Conservation (phyloP, 225 moss, liverwort and hornwort species). For the Physcomitrellopsis africana region DNA sequence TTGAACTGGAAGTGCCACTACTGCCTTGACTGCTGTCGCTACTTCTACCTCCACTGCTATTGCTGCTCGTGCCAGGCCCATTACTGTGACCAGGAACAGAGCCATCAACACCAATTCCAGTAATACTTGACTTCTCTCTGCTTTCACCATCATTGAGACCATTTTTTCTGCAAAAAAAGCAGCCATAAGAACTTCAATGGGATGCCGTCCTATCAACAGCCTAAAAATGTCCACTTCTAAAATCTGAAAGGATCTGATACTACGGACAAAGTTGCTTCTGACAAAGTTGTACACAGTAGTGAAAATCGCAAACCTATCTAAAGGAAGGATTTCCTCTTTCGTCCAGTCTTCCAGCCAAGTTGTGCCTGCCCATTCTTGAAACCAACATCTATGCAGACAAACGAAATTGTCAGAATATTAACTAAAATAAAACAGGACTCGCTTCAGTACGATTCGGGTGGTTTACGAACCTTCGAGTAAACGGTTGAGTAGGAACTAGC, state of each 20-base stretch:
- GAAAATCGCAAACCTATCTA: slow-evolving; percentile 32
- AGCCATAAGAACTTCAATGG: neutral
- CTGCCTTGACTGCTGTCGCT: slow-evolving; percentile 87
- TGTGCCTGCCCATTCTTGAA: slow-evolving; percentile 96
- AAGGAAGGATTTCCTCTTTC: slow-evolving; percentile 48
- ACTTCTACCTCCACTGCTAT: slow-evolving; percentile 79
- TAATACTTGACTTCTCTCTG: slow-evolving; percentile 57
- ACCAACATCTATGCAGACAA: slow-evolving; percentile 73
- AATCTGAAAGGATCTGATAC: slow-evolving; percentile 4
- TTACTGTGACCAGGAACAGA: slow-evolving; percentile 55
- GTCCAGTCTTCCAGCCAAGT: slow-evolving; percentile 88
- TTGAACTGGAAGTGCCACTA: slow-evolving; percentile 88
- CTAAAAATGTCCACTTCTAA: neutral
- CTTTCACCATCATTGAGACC: slow-evolving; percentile 47
- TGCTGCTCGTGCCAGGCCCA: slow-evolving; percentile 76
- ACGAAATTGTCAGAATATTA: slow-evolving; percentile 29
- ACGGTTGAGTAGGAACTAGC: slow-evolving; percentile 70
- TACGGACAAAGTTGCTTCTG: neutral
- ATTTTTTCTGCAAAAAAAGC: slow-evolving; percentile 44
- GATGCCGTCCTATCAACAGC: neutral
- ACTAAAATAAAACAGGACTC: slow-evolving; percentile 11
- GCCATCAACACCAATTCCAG: slow-evolving; percentile 61
- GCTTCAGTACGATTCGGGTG: neutral
- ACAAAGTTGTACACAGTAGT: slow-evolving; percentile 14
- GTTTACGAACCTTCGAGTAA: slow-evolving; percentile 69